Conservation (phyloP, 2,329 filamentous ascomycete species). For the Colletotrichum sp. region DNA sequence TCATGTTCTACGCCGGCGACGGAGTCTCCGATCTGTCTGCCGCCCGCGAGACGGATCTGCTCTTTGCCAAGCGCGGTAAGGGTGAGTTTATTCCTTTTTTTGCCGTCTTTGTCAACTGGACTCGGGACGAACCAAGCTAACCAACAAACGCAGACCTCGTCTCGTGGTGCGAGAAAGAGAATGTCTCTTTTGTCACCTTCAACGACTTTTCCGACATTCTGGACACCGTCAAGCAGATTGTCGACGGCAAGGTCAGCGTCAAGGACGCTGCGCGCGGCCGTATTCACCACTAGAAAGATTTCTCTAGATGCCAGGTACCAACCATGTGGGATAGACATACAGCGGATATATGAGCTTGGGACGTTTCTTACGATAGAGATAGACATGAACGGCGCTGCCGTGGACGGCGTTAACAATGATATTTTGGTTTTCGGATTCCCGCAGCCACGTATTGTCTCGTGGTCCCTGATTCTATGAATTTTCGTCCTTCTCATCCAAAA, state of each 20-base stretch:
- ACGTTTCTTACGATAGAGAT: constrained; percentile 4
- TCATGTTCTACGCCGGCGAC: constrained; percentile 93
- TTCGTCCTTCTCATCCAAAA: not conserved
- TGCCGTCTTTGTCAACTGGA: not conserved
- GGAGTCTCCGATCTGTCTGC: constrained; percentile 93
- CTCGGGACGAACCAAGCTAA: not conserved
- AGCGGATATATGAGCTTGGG: not conserved
- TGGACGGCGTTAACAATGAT: not conserved
- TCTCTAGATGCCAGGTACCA: not conserved
- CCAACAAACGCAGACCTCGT: constrained; percentile 73
- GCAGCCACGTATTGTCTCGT: not conserved
- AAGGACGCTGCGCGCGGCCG: constrained; percentile 69
- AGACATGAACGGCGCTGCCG: constrained; percentile 3
- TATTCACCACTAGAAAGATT: constrained; percentile 1
- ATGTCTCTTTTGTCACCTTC: constrained; percentile 88
- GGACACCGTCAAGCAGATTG: constrained; percentile 76
- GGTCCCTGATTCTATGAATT: not conserved
- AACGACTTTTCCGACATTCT: constrained; percentile 83
- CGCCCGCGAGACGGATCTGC: constrained; percentile 87
- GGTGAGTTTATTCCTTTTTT: constrained; percentile 57
- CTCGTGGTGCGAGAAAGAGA: constrained; percentile 82
- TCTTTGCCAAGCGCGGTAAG: constrained; percentile 92
- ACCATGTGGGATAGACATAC: not conserved
- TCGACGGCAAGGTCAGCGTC: constrained; percentile 73
- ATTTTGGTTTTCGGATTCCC: not conserved